phyloP scores from a whole-genome alignment of 2,329 filamentous ascomycete genomes.

The Curvularia eragrostidis region DNA sequence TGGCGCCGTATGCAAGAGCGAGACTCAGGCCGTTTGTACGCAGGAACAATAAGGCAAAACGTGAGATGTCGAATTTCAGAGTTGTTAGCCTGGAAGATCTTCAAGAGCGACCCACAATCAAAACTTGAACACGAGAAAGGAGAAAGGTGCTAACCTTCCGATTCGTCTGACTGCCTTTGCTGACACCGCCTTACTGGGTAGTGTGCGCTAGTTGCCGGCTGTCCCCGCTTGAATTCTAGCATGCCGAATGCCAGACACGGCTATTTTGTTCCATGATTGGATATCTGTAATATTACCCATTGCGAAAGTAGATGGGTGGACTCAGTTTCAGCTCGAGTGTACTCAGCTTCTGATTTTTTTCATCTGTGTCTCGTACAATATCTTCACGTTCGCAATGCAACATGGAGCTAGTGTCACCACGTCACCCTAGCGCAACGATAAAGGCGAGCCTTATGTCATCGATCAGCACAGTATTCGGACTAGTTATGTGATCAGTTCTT shows the following conservation, averaged over 20 bases:
- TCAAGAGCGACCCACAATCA: not conserved
- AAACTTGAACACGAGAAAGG: slow-evolving; percentile 2
- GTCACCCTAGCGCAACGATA: slow-evolving; percentile 25
- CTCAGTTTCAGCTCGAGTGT: not conserved
- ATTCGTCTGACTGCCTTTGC: not conserved
- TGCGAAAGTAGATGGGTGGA: not conserved
- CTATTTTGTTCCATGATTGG: not conserved
- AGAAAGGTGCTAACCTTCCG: not conserved
- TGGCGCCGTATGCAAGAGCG: not conserved
- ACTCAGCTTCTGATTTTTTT: not conserved
- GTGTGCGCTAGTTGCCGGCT: not conserved
- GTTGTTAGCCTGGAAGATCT: not conserved
- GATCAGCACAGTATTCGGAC: slow-evolving; percentile 38
- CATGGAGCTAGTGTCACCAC: slow-evolving; percentile 3
- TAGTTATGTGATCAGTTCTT: slow-evolving; percentile 54
- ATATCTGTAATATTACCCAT: not conserved
- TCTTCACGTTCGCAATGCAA: not conserved
- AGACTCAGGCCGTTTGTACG: not conserved
- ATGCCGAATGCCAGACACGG: not conserved
- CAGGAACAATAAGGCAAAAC: not conserved
- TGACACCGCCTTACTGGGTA: not conserved
- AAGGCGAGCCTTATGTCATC: not conserved
- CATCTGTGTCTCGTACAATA: not conserved
- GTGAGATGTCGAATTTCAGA: not conserved
- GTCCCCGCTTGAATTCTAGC: not conserved